These are phyloP conservation scores for Epichloe sibirici DNA, from an alignment of 2,329 filamentous ascomycete species.

Conservation along the genomic window DNA sequence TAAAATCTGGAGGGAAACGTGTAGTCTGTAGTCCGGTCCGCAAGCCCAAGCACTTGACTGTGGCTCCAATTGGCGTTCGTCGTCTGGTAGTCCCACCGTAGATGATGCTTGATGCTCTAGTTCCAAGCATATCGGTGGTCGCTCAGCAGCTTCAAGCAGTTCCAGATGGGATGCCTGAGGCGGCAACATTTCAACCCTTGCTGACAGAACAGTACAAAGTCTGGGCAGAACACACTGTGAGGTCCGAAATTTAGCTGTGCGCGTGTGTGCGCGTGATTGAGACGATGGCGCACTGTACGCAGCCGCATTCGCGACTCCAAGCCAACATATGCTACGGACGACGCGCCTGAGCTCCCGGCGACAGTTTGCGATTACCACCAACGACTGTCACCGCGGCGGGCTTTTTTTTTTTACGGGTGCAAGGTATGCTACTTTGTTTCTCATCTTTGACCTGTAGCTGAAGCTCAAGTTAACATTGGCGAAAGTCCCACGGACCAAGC, in stretches of 20 bases:
- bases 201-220: constrained; percentile 2
- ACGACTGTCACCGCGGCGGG: constrained; percentile 1
- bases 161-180: constrained; percentile 12
- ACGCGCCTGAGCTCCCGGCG: constrained; percentile 1
- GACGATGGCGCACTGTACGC: constrained; percentile 6
- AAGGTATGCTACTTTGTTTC: not conserved
- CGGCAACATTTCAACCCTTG: constrained; percentile 4
- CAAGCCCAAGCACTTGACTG: not conserved
- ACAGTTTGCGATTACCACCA: not conserved
- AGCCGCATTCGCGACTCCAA: constrained; percentile 1
- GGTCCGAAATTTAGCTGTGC: not conserved
- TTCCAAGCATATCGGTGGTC: not conserved
- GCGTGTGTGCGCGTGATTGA: not conserved
- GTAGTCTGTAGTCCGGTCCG: not conserved
- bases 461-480: constrained; percentile 3
- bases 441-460: not conserved
- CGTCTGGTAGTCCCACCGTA: not conserved
- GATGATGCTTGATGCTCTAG: not conserved
- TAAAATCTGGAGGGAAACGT: not conserved
- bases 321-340: not conserved
- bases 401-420: not conserved
- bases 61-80: constrained; percentile 4
- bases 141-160: not conserved
- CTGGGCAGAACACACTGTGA: not conserved
- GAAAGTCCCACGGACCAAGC: constrained; percentile 6